A percentile compares a stretch with the other conserved stretches of the same genome.
These are phyloP conservation scores for Stephanodiscus minutulus DNA, from an alignment of 108 stramenopile genomes.

Conservation along the genomic window DNA sequence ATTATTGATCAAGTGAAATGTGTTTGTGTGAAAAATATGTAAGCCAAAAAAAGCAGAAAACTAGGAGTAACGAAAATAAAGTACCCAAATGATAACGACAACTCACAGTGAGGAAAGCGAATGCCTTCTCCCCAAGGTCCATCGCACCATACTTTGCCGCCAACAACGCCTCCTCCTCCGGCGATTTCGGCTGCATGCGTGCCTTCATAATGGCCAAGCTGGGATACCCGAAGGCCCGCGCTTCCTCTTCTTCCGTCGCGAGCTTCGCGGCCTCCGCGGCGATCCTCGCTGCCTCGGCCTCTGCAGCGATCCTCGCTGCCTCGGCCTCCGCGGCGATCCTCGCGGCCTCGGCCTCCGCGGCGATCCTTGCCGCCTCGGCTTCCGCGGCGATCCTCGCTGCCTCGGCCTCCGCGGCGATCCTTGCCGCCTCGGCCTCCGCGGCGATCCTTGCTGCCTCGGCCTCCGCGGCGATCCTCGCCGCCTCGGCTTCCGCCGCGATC, in stretches of 20 bases:
- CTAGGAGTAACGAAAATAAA: background rate
- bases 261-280: constrained; percentile 8
- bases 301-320: constrained; percentile 14
- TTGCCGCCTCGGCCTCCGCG: too few relatives aligned
- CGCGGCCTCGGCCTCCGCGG: background rate
- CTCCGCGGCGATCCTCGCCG: constrained; percentile 3
- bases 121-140: constrained; percentile 56
- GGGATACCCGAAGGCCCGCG: constrained; percentile 30
- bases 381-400: constrained; percentile 8
- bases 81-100: background rate
- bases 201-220: constrained; percentile 31
- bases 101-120: constrained; percentile 44
- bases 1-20: background rate
- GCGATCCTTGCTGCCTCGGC: background rate
- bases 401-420: too few relatives aligned
- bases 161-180: constrained; percentile 38
- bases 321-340: constrained; percentile 13
- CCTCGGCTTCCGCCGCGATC: constrained; percentile 2
- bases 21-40: background rate
- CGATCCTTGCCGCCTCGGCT: background rate
- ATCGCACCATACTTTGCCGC: constrained; percentile 49
- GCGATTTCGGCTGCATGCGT: constrained; percentile 30
- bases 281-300: constrained; percentile 7
- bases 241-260: constrained; percentile 8
- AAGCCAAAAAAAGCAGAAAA: background rate